phyloP scores from a whole-genome alignment of 768 basidiomycete species.

The Boletus rubescentipes region DNA sequence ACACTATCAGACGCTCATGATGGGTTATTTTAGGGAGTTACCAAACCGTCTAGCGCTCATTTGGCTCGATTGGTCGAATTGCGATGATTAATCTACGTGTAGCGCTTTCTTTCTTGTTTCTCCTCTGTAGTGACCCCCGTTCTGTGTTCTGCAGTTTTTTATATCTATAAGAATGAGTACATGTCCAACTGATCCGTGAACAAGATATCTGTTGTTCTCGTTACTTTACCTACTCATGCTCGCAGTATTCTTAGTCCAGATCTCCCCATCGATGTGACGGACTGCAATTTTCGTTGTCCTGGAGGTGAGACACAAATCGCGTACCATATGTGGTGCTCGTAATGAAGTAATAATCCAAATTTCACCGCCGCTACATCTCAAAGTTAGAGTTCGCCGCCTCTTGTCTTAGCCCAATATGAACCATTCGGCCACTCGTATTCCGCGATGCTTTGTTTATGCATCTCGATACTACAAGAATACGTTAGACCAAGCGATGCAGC shows the following conservation, averaged over 20 bases:
- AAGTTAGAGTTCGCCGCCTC: conserved; percentile 3
- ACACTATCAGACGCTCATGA: conserved; percentile 1
- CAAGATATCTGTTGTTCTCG: conserved; percentile 3
- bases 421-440: conserved; percentile 88
- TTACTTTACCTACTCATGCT: conserved; percentile 4
- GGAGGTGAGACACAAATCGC: background rate
- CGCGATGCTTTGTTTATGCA: conserved; percentile 76
- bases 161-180: conserved; percentile 25
- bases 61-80: conserved; percentile 7
- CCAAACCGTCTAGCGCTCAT: conserved; percentile 25
- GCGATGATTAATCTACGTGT: conserved; percentile 24
- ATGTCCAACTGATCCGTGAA: conserved; percentile 5
- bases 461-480: conserved; percentile 69
- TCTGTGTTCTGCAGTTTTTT: conserved; percentile 12
- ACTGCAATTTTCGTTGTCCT: background rate
- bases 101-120: conserved; percentile 29
- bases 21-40: conserved; percentile 27
- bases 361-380: background rate
- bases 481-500: background rate
- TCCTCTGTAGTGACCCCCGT: conserved; percentile 20
- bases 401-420: conserved; percentile 25
- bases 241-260: conserved; percentile 4
- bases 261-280: background rate
- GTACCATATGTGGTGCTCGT: background rate
- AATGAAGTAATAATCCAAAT: conserved; percentile 2